Percentiles rank a stretch among this genome's conserved stretches.
Evolutionary conservation across 169 alveolate genomes (phyloP).

Genomic region (Eimeria sp.): DNA sequence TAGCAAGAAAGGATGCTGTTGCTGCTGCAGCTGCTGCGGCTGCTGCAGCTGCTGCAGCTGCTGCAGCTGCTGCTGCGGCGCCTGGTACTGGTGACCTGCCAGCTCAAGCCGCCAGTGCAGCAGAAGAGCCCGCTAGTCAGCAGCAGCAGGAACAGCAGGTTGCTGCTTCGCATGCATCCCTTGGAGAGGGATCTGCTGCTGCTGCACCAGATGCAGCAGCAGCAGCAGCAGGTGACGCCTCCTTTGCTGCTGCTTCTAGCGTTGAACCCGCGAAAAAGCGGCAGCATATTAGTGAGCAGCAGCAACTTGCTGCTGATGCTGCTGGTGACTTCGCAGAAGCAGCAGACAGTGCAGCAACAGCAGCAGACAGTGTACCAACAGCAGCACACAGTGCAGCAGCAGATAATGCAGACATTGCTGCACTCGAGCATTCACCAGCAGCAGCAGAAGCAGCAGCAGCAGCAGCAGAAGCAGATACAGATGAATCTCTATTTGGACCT

Average conservation of each 20-base stretch:
- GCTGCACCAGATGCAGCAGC: slow-evolving; percentile 26
- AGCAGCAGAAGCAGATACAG: background rate
- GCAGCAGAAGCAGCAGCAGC: slow-evolving; percentile 43
- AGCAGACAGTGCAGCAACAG: slow-evolving; percentile 32
- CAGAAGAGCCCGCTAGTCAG: background rate
- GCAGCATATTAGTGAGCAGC: slow-evolving; percentile 23
- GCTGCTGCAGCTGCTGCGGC: slow-evolving; percentile 64
- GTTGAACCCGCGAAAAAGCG: slow-evolving; percentile 45
- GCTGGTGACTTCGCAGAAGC: background rate
- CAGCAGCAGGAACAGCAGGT: slow-evolving; percentile 21
- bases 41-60: slow-evolving; percentile 45
- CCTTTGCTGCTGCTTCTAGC: background rate
- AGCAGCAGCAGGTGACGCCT: background rate
- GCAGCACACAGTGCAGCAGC: background rate
- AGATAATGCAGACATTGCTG: background rate
- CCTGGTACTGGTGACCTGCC: no score
- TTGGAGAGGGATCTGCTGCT: slow-evolving; percentile 1
- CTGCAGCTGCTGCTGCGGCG: background rate
- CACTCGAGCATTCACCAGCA: background rate
- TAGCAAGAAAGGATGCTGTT: background rate
- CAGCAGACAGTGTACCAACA: background rate
- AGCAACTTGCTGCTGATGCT: slow-evolving; percentile 16
- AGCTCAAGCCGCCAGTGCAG: background rate
- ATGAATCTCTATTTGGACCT: slow-evolving; percentile 1
- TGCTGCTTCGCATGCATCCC: background rate